Evolutionary conservation across 129 eudicot species (phyloP).

Genomic region (Chrysanthemum makinoi): DNA sequence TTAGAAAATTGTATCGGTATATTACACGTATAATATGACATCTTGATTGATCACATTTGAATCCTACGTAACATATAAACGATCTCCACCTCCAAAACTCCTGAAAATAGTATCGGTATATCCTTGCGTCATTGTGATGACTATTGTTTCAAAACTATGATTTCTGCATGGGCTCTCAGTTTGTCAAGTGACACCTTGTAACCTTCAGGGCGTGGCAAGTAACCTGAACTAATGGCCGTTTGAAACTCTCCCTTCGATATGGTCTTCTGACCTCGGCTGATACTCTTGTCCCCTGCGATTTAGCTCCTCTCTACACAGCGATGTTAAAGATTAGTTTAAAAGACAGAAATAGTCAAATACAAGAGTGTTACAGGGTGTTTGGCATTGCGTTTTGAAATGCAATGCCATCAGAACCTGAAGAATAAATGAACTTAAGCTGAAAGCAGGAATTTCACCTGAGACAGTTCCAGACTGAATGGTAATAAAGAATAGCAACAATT

Average conservation of each 20-base stretch:
- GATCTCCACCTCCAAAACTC: constrained; percentile 21
- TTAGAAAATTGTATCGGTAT: constrained; percentile 21
- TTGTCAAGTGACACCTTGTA: not conserved
- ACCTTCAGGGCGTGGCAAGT: not conserved
- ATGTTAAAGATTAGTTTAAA: not conserved
- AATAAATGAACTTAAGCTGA: not conserved
- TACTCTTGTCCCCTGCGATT: constrained; percentile 41
- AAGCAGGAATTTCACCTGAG: constrained; percentile 56
- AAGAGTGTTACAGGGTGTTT: too few relatives aligned
- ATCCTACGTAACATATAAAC: constrained; percentile 10
- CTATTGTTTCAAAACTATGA: constrained; percentile 22
- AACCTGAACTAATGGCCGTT: constrained; percentile 32
- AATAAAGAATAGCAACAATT: constrained; percentile 62
- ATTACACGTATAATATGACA: constrained; percentile 33
- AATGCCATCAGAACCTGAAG: too few relatives aligned
- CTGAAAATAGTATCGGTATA: constrained; percentile 12
- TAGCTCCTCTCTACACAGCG: constrained; percentile 46
- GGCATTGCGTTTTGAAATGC: too few relatives aligned
- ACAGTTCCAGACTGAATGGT: constrained; percentile 65
- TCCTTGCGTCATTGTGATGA: constrained; percentile 9
- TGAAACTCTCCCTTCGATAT: constrained; percentile 25
- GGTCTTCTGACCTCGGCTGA: constrained; percentile 36
- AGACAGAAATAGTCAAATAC: not conserved
- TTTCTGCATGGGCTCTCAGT: constrained; percentile 11
- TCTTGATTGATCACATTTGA: too few relatives aligned